Evolutionary conservation across 345 rosid genomes (phyloP).

Genomic region (Heritiera fomes): DNA sequence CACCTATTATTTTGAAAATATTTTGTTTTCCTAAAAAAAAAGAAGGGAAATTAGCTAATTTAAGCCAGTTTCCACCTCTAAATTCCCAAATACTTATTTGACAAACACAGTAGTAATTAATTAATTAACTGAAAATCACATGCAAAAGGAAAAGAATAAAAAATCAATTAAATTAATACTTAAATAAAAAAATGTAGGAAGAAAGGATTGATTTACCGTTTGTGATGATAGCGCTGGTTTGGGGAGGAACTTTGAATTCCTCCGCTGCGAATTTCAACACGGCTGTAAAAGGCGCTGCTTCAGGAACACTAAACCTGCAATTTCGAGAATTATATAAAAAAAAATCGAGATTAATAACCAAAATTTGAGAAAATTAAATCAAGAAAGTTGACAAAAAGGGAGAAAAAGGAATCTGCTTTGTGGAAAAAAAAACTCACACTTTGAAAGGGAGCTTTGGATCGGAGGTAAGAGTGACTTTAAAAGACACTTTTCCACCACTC

Average conservation of each 20-base stretch:
- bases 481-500: constrained; percentile 79
- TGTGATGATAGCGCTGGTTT: constrained; percentile 97
- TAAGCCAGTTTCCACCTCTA: background rate
- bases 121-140: background rate
- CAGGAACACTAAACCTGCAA: constrained; percentile 89
- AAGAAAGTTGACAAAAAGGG: background rate
- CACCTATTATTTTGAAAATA: background rate
- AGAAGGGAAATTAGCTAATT: background rate
- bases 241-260: constrained; percentile 98
- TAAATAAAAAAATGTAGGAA: background rate
- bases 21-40: background rate
- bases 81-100: background rate
- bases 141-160: background rate
- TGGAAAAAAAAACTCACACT: constrained; percentile 47
- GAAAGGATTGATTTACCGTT: constrained; percentile 49
- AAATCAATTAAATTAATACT: background rate
- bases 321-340: constrained; percentile 9
- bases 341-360: constrained; percentile 2
- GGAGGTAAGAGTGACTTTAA: constrained; percentile 92
- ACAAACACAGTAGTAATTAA: background rate
- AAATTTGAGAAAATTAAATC: background rate
- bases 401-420: background rate
- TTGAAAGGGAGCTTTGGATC: constrained; percentile 98
- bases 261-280: constrained; percentile 89
- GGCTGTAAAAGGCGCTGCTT: constrained; percentile 94